Evolutionary conservation across 164 flowering plant species (phyloP), one percentile per base, ranked within the genome.

Genomic region (Cinnamomum micranthum): DNA sequence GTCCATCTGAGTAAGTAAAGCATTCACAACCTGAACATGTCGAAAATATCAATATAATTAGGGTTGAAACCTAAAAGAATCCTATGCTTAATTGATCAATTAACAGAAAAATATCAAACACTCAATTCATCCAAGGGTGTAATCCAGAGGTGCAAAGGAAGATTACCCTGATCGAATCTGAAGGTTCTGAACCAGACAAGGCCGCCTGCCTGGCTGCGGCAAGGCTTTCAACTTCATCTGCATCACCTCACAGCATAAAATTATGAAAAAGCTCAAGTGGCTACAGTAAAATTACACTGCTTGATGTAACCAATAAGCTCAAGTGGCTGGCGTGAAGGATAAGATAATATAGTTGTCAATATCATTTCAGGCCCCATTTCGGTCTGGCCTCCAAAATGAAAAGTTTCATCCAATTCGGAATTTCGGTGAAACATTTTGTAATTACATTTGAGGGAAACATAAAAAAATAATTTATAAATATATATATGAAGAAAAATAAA

Each of bases 161-260:
- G 6, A 35, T 33, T 90, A 90, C 98, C 87, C 99, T 80, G 63
- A 92, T 96, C 20, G 99, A 96, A 78, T 92, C 98, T 72, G 99
- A 94, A 75, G 98, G 99, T 80, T 96, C 99, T 14, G 99, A 96
- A 41, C 99, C 98, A 80, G 99, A 96, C 78, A 94, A 86, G 69
- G 99, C 99, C 78, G 99, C 95, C 73, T 89, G 89, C 83, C 99
- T 88, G 51, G 99, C 98, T 81, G 99, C 95, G 77, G 99, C 98
- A 73, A 96, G 95, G 75, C 99, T 96, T 91, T 96, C 99, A 77
- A 96, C 97, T 88, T 96, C 99, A 88, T 96, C 99, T 96, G 86
- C 75, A 82, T 63, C 72, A 85, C 71, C 41, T 10, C 10, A 35
- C 10, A 73, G 1, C 27, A 71, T 52, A 28, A 12, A 1, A 72